Conservation (phyloP, 1,284 basidiomycete genomes). For the Trametes polyzona region DNA sequence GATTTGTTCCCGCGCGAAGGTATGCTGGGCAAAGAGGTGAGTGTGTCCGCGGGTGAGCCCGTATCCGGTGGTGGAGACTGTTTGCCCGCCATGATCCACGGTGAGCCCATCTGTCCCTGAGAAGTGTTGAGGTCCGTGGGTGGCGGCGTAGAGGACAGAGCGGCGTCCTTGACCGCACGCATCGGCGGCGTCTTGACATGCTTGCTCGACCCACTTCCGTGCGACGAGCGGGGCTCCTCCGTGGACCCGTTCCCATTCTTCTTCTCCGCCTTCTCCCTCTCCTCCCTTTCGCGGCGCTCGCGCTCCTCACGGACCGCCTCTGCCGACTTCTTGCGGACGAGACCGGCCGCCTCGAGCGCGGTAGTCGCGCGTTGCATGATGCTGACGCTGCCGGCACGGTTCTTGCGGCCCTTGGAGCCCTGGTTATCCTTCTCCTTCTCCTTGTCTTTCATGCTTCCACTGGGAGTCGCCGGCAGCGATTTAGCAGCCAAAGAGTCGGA, state of each 20-base stretch:
- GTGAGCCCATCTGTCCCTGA: conserved; percentile 55
- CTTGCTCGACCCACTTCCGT: conserved; percentile 62
- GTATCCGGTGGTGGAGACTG: conserved; percentile 50
- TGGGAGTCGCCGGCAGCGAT: conserved; percentile 70
- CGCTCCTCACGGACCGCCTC: conserved; percentile 56
- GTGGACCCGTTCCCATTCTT: conserved; percentile 45
- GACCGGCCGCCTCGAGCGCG: conserved; percentile 78
- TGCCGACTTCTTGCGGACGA: conserved; percentile 79
- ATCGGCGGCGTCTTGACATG: conserved; percentile 71
- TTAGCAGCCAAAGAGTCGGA: conserved; percentile 47
- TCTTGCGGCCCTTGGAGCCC: conserved; percentile 62
- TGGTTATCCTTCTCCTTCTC: conserved; percentile 45
- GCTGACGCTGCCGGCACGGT: conserved; percentile 82
- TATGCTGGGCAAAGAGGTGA: conserved; percentile 60
- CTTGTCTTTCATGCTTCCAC: conserved; percentile 52
- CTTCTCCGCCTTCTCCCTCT: conserved; percentile 48
- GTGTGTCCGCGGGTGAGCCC: conserved; percentile 56
- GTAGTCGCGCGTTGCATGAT: conserved; percentile 95
- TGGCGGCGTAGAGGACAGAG: conserved; percentile 53
- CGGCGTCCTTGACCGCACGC: conserved; percentile 54
- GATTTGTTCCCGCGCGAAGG: conserved; percentile 37
- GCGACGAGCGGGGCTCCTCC: conserved; percentile 65
- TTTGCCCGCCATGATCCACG: conserved; percentile 68
- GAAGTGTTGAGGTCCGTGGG: conserved; percentile 45
- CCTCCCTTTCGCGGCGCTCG: conserved; percentile 50